A percentile compares a stretch with the other conserved stretches of the same genome.
These are phyloP conservation scores for Rhodotorula diobovata DNA, from an alignment of 768 basidiomycete species.

Conservation along the genomic window DNA sequence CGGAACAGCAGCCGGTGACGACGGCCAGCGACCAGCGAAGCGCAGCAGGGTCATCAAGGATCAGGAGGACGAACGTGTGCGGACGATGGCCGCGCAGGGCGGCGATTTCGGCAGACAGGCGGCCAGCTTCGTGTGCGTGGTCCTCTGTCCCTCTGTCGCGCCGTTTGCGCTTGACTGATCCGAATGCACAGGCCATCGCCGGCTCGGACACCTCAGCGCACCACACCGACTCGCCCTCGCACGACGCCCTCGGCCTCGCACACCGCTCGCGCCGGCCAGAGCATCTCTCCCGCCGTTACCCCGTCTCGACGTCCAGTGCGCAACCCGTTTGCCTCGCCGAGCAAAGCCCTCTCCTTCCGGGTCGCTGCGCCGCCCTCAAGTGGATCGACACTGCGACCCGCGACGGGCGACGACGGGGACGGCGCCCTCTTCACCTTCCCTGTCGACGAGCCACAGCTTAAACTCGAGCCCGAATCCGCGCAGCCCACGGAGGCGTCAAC, in stretches of 20 bases:
- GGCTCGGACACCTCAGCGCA: not conserved
- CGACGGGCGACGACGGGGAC: not conserved
- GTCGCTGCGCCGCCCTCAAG: not conserved
- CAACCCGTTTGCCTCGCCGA: constrained; percentile 33
- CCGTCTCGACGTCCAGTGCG: not conserved
- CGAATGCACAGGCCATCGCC: not conserved
- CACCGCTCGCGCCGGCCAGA: not conserved
- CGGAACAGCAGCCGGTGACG: too few species aligned
- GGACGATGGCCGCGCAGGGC: not conserved
- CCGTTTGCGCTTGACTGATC: not conserved
- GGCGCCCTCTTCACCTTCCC: not conserved
- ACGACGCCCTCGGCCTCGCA: too few species aligned
- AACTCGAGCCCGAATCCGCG: not conserved
- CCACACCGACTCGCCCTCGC: not conserved
- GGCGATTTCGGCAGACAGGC: not conserved
- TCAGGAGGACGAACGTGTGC: not conserved
- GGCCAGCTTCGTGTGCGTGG: not conserved
- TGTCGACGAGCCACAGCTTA: not conserved
- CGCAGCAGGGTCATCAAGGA: not conserved
- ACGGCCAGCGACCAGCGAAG: not conserved
- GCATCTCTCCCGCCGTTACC: not conserved
- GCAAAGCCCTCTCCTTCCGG: constrained; percentile 13
- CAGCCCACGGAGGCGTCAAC: not conserved
- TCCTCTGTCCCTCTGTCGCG: not conserved
- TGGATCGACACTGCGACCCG: not conserved